Evolutionary conservation across 768 basidiomycete genomes (phyloP), one percentile per base, ranked within the genome.

Genomic region (Boletus vinaceobasis): DNA sequence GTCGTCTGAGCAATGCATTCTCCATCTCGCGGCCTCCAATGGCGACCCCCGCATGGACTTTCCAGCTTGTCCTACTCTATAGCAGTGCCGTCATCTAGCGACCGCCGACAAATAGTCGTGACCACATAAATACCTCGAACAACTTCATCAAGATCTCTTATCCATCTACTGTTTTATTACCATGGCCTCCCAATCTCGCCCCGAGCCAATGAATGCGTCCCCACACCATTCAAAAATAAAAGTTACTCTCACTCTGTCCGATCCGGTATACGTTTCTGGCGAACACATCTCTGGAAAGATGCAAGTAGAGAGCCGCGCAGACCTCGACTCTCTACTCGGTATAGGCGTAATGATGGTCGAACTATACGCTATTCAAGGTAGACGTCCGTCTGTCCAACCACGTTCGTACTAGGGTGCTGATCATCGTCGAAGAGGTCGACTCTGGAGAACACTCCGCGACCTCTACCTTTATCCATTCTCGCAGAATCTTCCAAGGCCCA

Each of bases 361-460:
- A 67, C 73, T 93, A 21, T 79, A 85, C 52, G 90, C 83, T 1
- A 76, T 83, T 51, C 85, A 90, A 81, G 87, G 88, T 85, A 50
- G 17, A 21, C 19, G 4, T 3, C 8, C 29, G 3, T 40, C 14
- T 15, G 11, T 57, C 27, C 14, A 9, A 15, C 27, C 21, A 21
- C 40, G 10, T 23, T 49, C n/a, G 1, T 32, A 48, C 23, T 14
- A 1, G 26, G 1, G 19, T 37, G 35, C 50, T 62, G 27, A 66
- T 43, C 43, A 40, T 62, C 43, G 9, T 47, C 53, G 17, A 48
- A 93, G 90, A 91, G 66, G 71, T 93, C 11, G 82, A 81, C 7
- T 89, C 88, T 31, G 75, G 87, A 60, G 87, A 90, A 67, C 87
- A 90, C 69, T 85, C 89, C 23, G 91, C 90, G 3, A 88, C 85